These are phyloP conservation scores for Cyberlindnera americana DNA, from an alignment of 805 yeast species.

Conservation along the genomic window DNA sequence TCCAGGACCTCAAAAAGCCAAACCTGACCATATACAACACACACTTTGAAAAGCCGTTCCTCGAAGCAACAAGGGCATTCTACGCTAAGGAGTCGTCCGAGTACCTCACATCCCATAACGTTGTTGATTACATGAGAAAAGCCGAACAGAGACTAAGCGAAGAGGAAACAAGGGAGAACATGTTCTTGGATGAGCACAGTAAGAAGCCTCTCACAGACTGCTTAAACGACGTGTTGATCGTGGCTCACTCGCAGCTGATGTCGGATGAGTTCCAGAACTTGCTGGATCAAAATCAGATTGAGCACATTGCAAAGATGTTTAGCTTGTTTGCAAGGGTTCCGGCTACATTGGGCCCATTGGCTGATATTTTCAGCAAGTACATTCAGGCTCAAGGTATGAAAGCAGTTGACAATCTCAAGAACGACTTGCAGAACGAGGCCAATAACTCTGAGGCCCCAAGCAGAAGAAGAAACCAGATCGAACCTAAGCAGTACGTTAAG, in stretches of 20 bases:
- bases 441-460: constrained; percentile 16
- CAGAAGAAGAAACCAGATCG: constrained; percentile 39
- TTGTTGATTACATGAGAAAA: constrained; percentile 85
- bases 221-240: constrained; percentile 72
- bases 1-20: constrained; percentile 81
- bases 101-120: constrained; percentile 69
- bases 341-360: constrained; percentile 71
- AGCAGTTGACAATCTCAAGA: constrained; percentile 55
- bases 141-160: constrained; percentile 81
- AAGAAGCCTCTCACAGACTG: constrained; percentile 72
- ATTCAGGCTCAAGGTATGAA: constrained; percentile 62
- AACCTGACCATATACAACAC: constrained; percentile 78
- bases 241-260: constrained; percentile 70
- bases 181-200: constrained; percentile 83
- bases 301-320: constrained; percentile 77
- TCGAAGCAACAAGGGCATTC: constrained; percentile 64
- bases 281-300: constrained; percentile 66
- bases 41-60: constrained; percentile 72
- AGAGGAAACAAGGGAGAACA: constrained; percentile 74
- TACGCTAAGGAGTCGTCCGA: constrained; percentile 64
- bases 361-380: constrained; percentile 66
- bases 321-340: constrained; percentile 74
- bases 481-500: constrained; percentile 78
- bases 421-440: constrained; percentile 26
- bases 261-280: constrained; percentile 74